phyloP scores from a whole-genome alignment of 495 filamentous ascomycete species.

The Aspergillus conjunctus region DNA sequence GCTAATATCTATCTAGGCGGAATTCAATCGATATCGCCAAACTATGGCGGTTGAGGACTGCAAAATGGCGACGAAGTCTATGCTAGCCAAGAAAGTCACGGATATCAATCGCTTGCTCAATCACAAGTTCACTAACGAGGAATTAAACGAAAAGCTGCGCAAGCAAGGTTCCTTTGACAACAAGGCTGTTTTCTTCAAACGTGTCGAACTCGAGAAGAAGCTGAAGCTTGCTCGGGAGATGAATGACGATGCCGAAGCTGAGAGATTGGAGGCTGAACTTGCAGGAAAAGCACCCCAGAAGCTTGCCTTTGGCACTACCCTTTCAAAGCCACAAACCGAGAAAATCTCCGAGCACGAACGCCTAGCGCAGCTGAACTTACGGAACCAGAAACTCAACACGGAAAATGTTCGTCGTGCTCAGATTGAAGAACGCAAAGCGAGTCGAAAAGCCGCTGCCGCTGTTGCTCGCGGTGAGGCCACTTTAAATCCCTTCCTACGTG shows the following conservation, averaged over 20 bases:
- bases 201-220: slow-evolving; percentile 59
- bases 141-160: slow-evolving; percentile 74
- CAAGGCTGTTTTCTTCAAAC: slow-evolving; percentile 64
- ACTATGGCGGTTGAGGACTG: slow-evolving; percentile 70
- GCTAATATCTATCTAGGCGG: slow-evolving; percentile 56
- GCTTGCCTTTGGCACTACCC: slow-evolving; percentile 66
- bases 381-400: slow-evolving; percentile 76
- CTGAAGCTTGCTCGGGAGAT: slow-evolving; percentile 64
- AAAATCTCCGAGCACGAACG: slow-evolving; percentile 68
- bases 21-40: slow-evolving; percentile 81
- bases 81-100: slow-evolving; percentile 67
- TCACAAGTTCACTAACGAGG: slow-evolving; percentile 74
- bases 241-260: slow-evolving; percentile 62
- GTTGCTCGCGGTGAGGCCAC: slow-evolving; percentile 55
- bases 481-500: slow-evolving; percentile 60
- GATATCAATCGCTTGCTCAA: slow-evolving; percentile 81
- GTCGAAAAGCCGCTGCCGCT: slow-evolving; percentile 59
- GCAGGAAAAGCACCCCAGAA: slow-evolving; percentile 67
- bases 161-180: slow-evolving; percentile 63
- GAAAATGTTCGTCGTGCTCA: slow-evolving; percentile 85
- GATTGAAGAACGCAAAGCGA: slow-evolving; percentile 69
- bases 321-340: slow-evolving; percentile 47
- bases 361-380: slow-evolving; percentile 71
- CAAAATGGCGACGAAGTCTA: slow-evolving; percentile 66
- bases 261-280: slow-evolving; percentile 65